Conservation (phyloP, 768 basidiomycete species). For the Suillus alpinus region DNA sequence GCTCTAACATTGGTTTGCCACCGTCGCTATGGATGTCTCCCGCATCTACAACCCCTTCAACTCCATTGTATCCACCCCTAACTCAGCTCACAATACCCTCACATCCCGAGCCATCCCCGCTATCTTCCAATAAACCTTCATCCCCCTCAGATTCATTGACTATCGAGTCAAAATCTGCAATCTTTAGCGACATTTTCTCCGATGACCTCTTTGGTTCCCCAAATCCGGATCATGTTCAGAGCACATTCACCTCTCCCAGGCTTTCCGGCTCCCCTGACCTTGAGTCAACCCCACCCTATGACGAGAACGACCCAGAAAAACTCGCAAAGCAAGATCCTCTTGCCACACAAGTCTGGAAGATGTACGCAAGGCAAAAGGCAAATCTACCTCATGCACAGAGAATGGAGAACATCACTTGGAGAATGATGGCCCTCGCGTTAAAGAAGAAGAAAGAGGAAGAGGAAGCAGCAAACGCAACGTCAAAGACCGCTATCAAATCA, state of each 20-base stretch:
- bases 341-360: slow-evolving; percentile 95
- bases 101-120: slow-evolving; percentile 32
- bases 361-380: slow-evolving; percentile 91
- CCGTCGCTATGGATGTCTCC: slow-evolving; percentile 88
- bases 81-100: slow-evolving; percentile 35
- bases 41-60: slow-evolving; percentile 45
- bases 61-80: slow-evolving; percentile 40
- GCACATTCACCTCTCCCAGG: slow-evolving; percentile 62
- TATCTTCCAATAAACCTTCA: slow-evolving; percentile 31
- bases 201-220: slow-evolving; percentile 57
- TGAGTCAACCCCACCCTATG: slow-evolving; percentile 36
- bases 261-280: slow-evolving; percentile 70
- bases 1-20: slow-evolving; percentile 53
- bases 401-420: slow-evolving; percentile 98
- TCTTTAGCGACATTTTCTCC: slow-evolving; percentile 68
- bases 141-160: slow-evolving; percentile 44
- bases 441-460: slow-evolving; percentile 85
- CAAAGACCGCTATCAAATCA: slow-evolving; percentile 20
- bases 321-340: slow-evolving; percentile 85
- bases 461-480: slow-evolving; percentile 29
- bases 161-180: slow-evolving; percentile 55
- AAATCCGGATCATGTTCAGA: slow-evolving; percentile 35
- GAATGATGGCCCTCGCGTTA: slow-evolving; percentile 96
- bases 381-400: slow-evolving; percentile 86
- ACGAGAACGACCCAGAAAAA: slow-evolving; percentile 57